Base-by-base conservation (phyloP, 192 early-diverging fungal genomes). In the Chytriomyces hyalinus region DNA sequence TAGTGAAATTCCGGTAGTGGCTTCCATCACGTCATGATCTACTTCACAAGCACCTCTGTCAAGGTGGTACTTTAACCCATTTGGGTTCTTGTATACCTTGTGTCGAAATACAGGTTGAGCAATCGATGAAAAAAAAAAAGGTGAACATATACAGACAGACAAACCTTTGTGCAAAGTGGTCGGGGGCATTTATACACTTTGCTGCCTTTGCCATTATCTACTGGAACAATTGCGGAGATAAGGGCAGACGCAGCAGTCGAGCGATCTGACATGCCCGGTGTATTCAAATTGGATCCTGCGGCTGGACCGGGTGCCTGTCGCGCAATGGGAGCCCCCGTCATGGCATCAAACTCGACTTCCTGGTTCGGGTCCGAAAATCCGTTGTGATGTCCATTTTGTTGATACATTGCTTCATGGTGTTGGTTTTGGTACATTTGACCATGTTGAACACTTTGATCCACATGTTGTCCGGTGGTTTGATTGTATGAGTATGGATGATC, bases 11-110 rank as follows among this genome's bases (percentile, higher is more conserved):
- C 73, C 73, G 17, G 73, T 75, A 13, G 73, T 75, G 8, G 73
- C 67, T 51, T 75, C 78, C 65, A 75, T 74, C 0, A 73, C 71
- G 48, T 71, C 78, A 60, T 73, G 78, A 45, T 83, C 83, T 13
- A 81, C 66, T 73, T 84, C 83, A 61, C 79, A 84, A 6, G 64
- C 62, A 24, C 96, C 96, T 76, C 97, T 94, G 69, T 94, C 85
- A 64, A 96, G 93, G 80, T 98, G 97, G 84, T 99, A 98, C 82
- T 99, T 99, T 71, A 98, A 91, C 13, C 96, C 96, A 73, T 95
- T 96, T 57, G 96, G 93, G 84, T 98, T 98, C 84, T 98, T 98
- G 87, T 98, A 98, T 9, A 92, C 89, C 84, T 96, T 15, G 2
- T 68, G 36, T 48, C 13, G 15, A 10, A 68, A 68, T 47, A 68